phyloP scores from a whole-genome alignment of 1,284 basidiomycete species.

The Mycosarcoma mackinlayi region DNA sequence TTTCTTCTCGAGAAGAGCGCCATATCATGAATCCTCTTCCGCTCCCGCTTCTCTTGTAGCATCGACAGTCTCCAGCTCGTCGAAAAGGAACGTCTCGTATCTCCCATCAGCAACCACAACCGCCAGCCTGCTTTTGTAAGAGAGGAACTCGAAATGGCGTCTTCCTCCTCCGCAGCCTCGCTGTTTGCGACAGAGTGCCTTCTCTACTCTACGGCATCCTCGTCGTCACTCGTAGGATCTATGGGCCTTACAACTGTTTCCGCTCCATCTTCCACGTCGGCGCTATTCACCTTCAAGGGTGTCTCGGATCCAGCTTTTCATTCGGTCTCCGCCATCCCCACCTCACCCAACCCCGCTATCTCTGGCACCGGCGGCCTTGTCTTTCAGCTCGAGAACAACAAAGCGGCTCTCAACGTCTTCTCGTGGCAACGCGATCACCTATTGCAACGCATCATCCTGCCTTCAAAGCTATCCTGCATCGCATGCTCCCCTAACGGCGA shows the following conservation, averaged over 20 bases:
- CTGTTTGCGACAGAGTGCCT: slow-evolving; percentile 57
- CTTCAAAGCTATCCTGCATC: slow-evolving; percentile 86
- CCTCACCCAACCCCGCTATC: slow-evolving; percentile 71
- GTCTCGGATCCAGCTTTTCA: slow-evolving; percentile 47
- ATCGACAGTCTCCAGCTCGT: too few species aligned
- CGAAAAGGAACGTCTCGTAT: too few species aligned
- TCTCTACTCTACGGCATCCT: slow-evolving; percentile 54
- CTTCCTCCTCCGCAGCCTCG: slow-evolving; percentile 31
- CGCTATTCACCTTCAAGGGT: slow-evolving; percentile 57
- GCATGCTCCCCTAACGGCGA: slow-evolving; percentile 78
- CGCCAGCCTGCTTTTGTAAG: background rate
- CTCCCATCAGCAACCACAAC: too few species aligned
- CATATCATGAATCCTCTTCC: too few species aligned
- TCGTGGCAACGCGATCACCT: slow-evolving; percentile 78
- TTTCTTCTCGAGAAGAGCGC: too few species aligned
- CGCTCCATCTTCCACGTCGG: slow-evolving; percentile 46
- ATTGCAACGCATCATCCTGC: slow-evolving; percentile 83
- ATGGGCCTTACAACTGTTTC: slow-evolving; percentile 51
- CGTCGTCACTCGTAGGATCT: slow-evolving; percentile 39
- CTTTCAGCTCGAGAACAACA: slow-evolving; percentile 80
- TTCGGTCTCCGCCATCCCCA: slow-evolving; percentile 36
- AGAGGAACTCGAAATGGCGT: slow-evolving; percentile 31
- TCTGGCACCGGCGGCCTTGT: slow-evolving; percentile 80
- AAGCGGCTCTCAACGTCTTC: slow-evolving; percentile 82
- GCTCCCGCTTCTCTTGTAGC: too few species aligned